phyloP scores from a whole-genome alignment of 2,329 filamentous ascomycete genomes.

The Colletotrichum truncatum region DNA sequence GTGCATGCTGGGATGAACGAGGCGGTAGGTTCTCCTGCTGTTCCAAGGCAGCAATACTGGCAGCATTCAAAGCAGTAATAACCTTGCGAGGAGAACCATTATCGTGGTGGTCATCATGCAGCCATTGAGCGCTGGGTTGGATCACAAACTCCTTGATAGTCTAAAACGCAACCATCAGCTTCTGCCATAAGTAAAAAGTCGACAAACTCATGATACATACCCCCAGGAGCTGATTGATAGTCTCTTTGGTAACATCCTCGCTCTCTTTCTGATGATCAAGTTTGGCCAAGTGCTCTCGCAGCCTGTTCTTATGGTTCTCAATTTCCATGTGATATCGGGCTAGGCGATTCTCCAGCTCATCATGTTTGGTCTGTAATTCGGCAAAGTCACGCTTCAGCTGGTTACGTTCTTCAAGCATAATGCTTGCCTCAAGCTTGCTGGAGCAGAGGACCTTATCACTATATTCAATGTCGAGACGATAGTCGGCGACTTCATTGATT shows the following conservation, averaged over 20 bases:
- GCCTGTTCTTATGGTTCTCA: constrained; percentile 28
- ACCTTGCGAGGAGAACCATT: not conserved
- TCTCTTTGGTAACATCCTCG: constrained; percentile 25
- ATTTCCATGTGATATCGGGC: constrained; percentile 28
- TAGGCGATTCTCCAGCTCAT: constrained; percentile 32
- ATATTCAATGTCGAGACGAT: constrained; percentile 43
- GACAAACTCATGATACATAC: not conserved
- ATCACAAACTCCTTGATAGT: constrained; percentile 14
- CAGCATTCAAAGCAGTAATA: constrained; percentile 11
- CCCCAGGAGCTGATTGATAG: constrained; percentile 39
- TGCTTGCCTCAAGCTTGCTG: constrained; percentile 28
- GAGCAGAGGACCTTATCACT: constrained; percentile 37
- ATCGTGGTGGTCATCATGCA: constrained; percentile 5
- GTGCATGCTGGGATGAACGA: not conserved
- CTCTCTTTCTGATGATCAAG: constrained; percentile 18
- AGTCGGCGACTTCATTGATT: constrained; percentile 31
- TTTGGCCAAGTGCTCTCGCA: constrained; percentile 26
- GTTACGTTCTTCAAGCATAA: constrained; percentile 23
- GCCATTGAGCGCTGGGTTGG: constrained; percentile 19
- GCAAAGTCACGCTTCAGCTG: constrained; percentile 33
- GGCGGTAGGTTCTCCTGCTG: constrained; percentile 6
- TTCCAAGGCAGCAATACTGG: constrained; percentile 26
- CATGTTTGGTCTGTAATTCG: constrained; percentile 34
- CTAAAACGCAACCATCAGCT: constrained; percentile 1
- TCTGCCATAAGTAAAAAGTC: not conserved